Evolutionary conservation across 2,329 filamentous ascomycete species (phyloP).

Genomic region (Ophiostoma novo-ulmi): DNA sequence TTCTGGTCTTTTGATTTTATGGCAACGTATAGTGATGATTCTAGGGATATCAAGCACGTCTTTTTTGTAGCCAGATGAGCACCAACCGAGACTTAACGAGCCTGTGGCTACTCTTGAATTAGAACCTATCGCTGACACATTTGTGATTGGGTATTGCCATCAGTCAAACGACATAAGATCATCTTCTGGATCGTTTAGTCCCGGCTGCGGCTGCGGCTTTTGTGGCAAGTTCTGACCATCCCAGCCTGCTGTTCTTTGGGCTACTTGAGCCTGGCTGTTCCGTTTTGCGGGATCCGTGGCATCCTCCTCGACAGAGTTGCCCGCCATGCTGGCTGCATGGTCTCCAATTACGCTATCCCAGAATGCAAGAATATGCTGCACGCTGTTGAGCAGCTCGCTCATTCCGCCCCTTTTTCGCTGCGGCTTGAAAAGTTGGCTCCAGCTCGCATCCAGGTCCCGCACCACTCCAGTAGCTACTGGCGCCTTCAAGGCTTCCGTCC

Average conservation of each 20-base stretch:
- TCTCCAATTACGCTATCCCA: not conserved
- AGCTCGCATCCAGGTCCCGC: slow-evolving; percentile 23
- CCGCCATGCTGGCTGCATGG: not conserved
- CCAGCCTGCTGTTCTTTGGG: not conserved
- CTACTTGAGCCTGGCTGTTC: not conserved
- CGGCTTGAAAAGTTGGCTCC: slow-evolving; percentile 22
- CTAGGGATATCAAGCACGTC: not conserved
- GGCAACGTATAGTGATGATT: too few relatives aligned
- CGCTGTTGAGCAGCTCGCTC: slow-evolving; percentile 16
- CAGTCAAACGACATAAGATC: slow-evolving; percentile 19
- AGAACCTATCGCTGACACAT: not conserved
- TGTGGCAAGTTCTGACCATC: not conserved
- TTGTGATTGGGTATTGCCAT: not conserved
- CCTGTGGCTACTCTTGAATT: not conserved
- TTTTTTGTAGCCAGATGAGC: not conserved
- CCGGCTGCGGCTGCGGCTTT: not conserved
- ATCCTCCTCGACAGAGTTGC: not conserved
- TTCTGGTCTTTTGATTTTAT: not conserved
- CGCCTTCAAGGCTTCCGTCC: slow-evolving; percentile 19
- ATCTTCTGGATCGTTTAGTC: not conserved
- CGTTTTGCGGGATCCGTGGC: not conserved
- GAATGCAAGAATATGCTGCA: not conserved
- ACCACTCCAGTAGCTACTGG: not conserved
- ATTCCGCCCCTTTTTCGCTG: slow-evolving; percentile 12
- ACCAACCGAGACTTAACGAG: not conserved